Conservation (phyloP, 352 stramenopile species). For the Phytopythium sindhum region DNA sequence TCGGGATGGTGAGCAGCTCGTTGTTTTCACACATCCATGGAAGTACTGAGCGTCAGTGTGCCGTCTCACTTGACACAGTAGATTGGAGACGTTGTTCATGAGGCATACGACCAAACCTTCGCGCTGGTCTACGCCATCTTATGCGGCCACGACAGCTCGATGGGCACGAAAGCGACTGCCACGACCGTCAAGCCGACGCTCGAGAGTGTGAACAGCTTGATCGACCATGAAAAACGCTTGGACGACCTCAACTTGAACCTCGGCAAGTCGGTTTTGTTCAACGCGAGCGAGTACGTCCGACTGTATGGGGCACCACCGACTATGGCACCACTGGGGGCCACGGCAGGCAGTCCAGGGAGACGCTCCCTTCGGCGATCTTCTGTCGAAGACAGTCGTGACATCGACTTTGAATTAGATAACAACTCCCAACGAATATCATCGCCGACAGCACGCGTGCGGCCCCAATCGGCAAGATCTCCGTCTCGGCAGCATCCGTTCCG, state of each 20-base stretch:
- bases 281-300: conserved; percentile 24
- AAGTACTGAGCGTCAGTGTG: not conserved
- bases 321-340: not conserved
- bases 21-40: too few species aligned
- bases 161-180: not conserved
- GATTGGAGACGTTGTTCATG: conserved; percentile 18
- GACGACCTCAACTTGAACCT: conserved; percentile 22
- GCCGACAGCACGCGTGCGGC: not conserved
- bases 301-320: conserved; percentile 10
- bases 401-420: not conserved
- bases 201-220: conserved; percentile 16
- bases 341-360: not conserved
- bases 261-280: conserved; percentile 31
- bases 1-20: conserved; percentile 42
- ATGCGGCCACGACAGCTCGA: conserved; percentile 7
- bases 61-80: conserved; percentile 3
- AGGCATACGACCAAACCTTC: conserved; percentile 23
- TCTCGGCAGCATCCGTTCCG: not conserved
- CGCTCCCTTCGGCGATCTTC: not conserved
- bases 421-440: not conserved
- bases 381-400: not conserved
- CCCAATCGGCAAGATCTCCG: not conserved
- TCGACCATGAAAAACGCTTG: conserved; percentile 20
- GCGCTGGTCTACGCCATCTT: conserved; percentile 18
- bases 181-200: conserved; percentile 18